These are phyloP conservation scores for Hortaea werneckii DNA, from an alignment of 2,329 filamentous ascomycete species.

Conservation along the genomic window DNA sequence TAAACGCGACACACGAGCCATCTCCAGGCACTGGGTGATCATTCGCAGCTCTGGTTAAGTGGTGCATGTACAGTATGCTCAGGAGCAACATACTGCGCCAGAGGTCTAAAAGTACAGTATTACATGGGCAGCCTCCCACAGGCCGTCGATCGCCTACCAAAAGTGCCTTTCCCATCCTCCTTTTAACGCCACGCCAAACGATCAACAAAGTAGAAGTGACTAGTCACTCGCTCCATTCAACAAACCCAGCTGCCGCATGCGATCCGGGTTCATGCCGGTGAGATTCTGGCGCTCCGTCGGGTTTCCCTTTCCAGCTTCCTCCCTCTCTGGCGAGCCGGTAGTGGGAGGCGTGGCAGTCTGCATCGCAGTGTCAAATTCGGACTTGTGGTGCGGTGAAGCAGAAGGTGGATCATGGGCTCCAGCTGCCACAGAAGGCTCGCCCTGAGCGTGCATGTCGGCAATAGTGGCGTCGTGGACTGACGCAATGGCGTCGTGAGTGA, in stretches of 20 bases:
- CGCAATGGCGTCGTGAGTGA: constrained; percentile 8
- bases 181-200: neutral
- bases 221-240: constrained; percentile 16
- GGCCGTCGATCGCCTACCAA: neutral
- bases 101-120: constrained; percentile 12
- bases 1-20: constrained; percentile 5
- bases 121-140: neutral
- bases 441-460: constrained; percentile 1
- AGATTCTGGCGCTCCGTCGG: constrained; percentile 15
- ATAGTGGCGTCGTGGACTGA: constrained; percentile 6
- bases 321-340: constrained; percentile 26
- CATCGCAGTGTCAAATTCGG: constrained; percentile 18
- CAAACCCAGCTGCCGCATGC: constrained; percentile 24
- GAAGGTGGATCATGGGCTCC: constrained; percentile 11
- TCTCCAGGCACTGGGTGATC: neutral
- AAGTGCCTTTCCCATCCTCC: too few relatives aligned
- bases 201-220: neutral
- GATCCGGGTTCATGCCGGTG: constrained; percentile 26
- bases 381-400: constrained; percentile 10
- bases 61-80: constrained; percentile 1
- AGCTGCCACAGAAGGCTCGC: constrained; percentile 17
- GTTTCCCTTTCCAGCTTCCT: constrained; percentile 20
- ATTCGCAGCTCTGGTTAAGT: neutral
- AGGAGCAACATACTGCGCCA: neutral
- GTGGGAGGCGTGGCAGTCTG: constrained; percentile 38